Conservation (phyloP, 23 red algal genomes). For the Agarophyton chilense region DNA sequence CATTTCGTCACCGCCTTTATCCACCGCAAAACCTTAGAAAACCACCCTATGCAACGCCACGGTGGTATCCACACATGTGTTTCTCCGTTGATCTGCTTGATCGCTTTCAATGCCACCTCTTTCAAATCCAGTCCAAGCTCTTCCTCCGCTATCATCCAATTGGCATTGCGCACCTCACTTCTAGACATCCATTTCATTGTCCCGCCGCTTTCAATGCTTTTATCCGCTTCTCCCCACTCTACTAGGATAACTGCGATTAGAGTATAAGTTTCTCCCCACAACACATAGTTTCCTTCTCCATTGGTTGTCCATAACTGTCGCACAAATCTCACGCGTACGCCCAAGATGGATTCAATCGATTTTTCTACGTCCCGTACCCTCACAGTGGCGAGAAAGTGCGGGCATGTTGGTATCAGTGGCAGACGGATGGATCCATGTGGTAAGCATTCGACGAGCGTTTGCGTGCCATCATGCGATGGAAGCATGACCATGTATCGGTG, state of each 20-base stretch:
- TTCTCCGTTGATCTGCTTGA: no score
- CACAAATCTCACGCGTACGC: background rate
- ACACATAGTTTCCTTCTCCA: background rate
- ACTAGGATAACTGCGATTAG: background rate
- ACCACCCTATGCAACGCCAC: no score
- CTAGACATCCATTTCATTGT: no score
- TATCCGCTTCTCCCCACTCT: background rate
- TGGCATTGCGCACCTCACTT: no score
- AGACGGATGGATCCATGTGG: background rate
- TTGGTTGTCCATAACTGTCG: background rate
- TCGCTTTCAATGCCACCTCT: no score
- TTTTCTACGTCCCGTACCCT: background rate
- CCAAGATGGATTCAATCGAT: background rate
- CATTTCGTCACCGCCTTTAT: background rate
- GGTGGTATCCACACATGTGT: no score
- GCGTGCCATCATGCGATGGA: background rate
- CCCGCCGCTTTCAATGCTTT: background rate
- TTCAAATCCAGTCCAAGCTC: no score
- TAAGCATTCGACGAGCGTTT: background rate
- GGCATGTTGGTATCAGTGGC: background rate
- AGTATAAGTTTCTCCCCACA: background rate
- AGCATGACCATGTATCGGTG: background rate
- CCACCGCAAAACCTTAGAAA: background rate
- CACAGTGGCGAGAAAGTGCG: background rate
- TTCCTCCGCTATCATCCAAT: no score